Conservation (phyloP, 1,284 basidiomycete genomes). For the Leccinum fallax region DNA sequence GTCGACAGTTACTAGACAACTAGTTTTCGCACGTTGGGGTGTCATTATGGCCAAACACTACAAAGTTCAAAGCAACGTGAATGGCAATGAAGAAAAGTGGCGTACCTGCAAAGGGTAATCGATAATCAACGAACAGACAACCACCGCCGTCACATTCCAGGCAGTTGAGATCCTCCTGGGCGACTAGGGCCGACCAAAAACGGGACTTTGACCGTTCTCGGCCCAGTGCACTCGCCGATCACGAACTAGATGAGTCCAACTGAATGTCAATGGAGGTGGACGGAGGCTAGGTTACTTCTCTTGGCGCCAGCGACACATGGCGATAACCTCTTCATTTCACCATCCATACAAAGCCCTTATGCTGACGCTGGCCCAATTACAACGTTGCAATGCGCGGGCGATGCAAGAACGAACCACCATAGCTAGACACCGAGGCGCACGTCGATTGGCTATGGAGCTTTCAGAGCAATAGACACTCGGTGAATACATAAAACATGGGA, state of each 20-base stretch:
- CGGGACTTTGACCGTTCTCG: neutral
- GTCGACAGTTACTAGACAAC: conserved; percentile 4
- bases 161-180: neutral
- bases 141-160: neutral
- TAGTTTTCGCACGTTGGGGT: neutral
- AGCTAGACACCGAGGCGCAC: neutral
- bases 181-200: neutral
- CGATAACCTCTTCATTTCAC: conserved; percentile 1
- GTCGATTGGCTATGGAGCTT: conserved; percentile 1
- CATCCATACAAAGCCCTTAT: neutral
- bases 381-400: neutral
- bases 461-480: conserved; percentile 2
- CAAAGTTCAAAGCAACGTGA: neutral
- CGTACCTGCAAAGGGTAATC: conserved; percentile 14
- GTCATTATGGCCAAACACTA: conserved; percentile 5
- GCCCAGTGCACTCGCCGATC: neutral
- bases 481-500: neutral
- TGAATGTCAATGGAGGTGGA: conserved; percentile 6
- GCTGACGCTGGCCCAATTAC: neutral
- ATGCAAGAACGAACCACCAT: neutral
- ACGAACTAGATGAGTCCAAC: neutral
- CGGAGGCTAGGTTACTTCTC: conserved; percentile 6
- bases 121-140: conserved; percentile 8
- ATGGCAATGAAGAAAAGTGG: neutral
- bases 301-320: conserved; percentile 1